A percentile compares a stretch with the other conserved stretches of the same genome.
Evolutionary conservation across 1,284 basidiomycete species (phyloP).

Genomic region (Amylostereum chailletii): DNA sequence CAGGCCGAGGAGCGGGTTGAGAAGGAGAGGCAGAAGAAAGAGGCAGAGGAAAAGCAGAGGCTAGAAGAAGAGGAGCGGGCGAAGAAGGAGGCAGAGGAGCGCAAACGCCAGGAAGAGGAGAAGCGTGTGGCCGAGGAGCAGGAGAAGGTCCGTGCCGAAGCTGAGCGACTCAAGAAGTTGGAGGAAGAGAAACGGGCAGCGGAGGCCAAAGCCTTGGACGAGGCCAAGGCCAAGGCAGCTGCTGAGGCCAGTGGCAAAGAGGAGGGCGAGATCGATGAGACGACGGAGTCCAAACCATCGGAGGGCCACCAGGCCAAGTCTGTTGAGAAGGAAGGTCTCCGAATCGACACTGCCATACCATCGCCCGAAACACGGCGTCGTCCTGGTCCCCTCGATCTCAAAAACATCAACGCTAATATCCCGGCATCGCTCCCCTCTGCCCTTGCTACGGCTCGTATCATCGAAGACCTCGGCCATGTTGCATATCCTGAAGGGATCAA

Average conservation of each 20-base stretch:
- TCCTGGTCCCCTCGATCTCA: conserved; percentile 71
- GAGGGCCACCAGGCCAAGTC: conserved; percentile 18
- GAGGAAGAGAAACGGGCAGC: conserved; percentile 24
- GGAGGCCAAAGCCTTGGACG: conserved; percentile 30
- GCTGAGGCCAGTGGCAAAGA: conserved; percentile 20
- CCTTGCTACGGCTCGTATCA: conserved; percentile 67
- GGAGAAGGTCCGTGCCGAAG: conserved; percentile 21
- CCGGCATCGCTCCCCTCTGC: conserved; percentile 53
- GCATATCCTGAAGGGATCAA: conserved; percentile 80
- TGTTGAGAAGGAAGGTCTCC: conserved; percentile 38
- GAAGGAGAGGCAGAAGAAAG: conserved; percentile 20
- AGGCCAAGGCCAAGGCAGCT: conserved; percentile 18
- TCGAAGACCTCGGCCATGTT: conserved; percentile 76
- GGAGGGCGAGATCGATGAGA: conserved; percentile 29
- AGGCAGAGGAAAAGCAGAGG: conserved; percentile 15
- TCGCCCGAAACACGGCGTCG: conserved; percentile 33
- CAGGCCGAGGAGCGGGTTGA: conserved; percentile 21
- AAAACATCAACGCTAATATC: conserved; percentile 30
- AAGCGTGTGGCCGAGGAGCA: conserved; percentile 23
- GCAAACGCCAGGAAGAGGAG: conserved; percentile 25
- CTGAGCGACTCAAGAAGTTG: conserved; percentile 19
- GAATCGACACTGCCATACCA: conserved; percentile 49
- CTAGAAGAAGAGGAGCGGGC: conserved; percentile 18
- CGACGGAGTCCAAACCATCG: conserved; percentile 23
- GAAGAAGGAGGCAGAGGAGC: conserved; percentile 29